Evolutionary conservation across 176 grass and related monocot genomes (phyloP), one percentile per base, ranked within the genome.

Genomic region (Pontederia crassipes): DNA sequence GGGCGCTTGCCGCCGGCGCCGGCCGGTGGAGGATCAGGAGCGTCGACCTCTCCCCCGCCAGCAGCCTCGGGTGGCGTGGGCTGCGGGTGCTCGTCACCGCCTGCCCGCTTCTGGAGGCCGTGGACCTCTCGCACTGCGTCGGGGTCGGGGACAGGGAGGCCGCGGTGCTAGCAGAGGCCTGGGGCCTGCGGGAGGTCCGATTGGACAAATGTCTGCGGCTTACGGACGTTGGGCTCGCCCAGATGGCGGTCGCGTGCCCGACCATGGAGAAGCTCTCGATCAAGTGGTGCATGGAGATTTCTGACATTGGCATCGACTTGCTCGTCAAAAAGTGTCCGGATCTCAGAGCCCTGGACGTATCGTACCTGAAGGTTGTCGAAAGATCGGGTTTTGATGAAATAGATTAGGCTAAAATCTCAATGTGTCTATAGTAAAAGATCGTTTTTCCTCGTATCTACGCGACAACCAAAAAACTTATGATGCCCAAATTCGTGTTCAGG

Each of bases 241-340:
- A 92, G 79, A 81, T 92, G 2, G 93, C 74, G 9, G 87, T 92
- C 0, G 93, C 81, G 0, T 92, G 93, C 80, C 74, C 83, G 40
- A 75, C 8, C 59, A 67, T 98, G 46, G 76, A 92, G 76, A 82
- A 49, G 77, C 87, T 98, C 10, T 70, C 84, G 13, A 66, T 98
- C 55, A 98, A 98, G 64, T 98, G 93, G 93, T 98, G 93, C 61
- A 76, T 66, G 45, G 87, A 98, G 77, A 92, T 92, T 82, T 91
- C 87, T 0, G 93, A 98, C 72, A 91, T 98, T 5, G 87, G 93
- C 0, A 75, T 98, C 53, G 87, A 98, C 69, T 83, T 98, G 54
- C 93, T 98, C 32, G 71, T 72, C 4, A 98, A 98, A 46, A 98
- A 98, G 59, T 98, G 93, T 77, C 88, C 27, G 0, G 74, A 98